phyloP scores from a whole-genome alignment of 352 stramenopile species.

The Poterioochromonas sp. region DNA sequence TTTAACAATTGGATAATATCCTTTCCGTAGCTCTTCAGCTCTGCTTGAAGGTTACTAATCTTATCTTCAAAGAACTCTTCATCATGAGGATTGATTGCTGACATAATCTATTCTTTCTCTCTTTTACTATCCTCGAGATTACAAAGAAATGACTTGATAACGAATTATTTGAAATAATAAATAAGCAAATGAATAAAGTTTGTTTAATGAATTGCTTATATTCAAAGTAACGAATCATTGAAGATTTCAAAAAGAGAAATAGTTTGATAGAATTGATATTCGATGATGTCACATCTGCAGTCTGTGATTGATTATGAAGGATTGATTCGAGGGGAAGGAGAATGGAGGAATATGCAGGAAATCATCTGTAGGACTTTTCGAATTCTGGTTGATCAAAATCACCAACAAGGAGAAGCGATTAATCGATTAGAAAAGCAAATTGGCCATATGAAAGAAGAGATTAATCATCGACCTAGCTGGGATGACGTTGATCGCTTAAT shows the following conservation, averaged over 20 bases:
- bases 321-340: neutral
- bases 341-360: constrained; percentile 21
- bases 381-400: neutral
- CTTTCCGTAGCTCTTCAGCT: neutral
- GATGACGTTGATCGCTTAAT: neutral
- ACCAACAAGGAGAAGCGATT: neutral
- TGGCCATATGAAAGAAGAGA: neutral
- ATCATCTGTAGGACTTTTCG: neutral
- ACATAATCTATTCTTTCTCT: no score
- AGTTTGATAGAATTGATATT: no score
- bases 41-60: neutral
- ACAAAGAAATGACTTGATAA: no score
- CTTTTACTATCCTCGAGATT: no score
- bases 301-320: no score
- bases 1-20: constrained; percentile 8
- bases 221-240: no score
- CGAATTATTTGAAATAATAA: no score
- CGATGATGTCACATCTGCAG: no score
- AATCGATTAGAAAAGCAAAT: neutral
- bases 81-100: no score
- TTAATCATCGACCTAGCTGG: neutral
- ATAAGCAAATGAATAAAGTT: no score
- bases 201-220: no score
- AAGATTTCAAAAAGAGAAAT: no score
- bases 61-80: neutral